Conservation (phyloP, 768 basidiomycete genomes). For the Suillus americanus region DNA sequence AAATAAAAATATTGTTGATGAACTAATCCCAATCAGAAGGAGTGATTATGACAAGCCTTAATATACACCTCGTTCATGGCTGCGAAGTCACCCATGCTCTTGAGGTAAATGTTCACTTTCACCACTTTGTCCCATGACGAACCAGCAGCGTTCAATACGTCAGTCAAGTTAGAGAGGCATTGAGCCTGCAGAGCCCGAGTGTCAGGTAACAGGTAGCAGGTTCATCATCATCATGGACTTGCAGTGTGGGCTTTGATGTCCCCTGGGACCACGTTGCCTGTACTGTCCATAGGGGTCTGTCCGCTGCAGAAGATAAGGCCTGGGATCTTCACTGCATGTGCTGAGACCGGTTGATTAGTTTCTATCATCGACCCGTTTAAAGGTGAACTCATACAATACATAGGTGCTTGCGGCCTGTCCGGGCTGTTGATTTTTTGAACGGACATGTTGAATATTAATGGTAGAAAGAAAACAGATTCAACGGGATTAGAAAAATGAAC, state of each 20-base stretch:
- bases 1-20: conserved; percentile 6
- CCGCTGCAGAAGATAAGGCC: conserved; percentile 64
- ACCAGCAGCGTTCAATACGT: conserved; percentile 52
- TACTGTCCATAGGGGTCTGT: conserved; percentile 51
- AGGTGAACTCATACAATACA: conserved; percentile 12
- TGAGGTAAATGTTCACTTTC: conserved; percentile 61
- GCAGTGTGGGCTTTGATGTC: conserved; percentile 63
- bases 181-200: conserved; percentile 40
- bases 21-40: neutral
- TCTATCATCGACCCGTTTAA: neutral
- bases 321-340: conserved; percentile 56
- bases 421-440: conserved; percentile 56
- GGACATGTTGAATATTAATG: conserved; percentile 35
- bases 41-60: conserved; percentile 34
- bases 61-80: conserved; percentile 60
- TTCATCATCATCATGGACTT: conserved; percentile 15
- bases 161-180: conserved; percentile 54
- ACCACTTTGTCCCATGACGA: conserved; percentile 62
- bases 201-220: neutral
- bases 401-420: conserved; percentile 36
- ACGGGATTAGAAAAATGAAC: neutral
- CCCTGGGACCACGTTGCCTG: conserved; percentile 51
- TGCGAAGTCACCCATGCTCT: conserved; percentile 56
- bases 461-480: neutral
- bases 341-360: conserved; percentile 25